Evolutionary conservation across 1,139 yeast species (phyloP).

Genomic region (Insectozyma bohioensis): DNA sequence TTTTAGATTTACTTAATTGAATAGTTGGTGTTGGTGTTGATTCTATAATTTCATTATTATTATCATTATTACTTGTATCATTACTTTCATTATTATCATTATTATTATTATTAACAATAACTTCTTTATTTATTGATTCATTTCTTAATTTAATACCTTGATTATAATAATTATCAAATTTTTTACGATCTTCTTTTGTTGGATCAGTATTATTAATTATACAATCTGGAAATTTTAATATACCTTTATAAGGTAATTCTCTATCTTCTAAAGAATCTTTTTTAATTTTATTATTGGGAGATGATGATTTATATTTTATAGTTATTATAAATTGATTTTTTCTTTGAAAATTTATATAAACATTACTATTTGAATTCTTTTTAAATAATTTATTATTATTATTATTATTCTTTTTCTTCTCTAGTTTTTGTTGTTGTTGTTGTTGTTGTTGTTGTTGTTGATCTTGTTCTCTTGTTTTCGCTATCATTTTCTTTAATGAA

Average conservation of each 20-base stretch:
- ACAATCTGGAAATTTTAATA: constrained; percentile 58
- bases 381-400: neutral
- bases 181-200: constrained; percentile 44
- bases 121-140: constrained; percentile 4
- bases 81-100: too few species aligned
- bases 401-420: neutral
- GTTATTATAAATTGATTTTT: constrained; percentile 6
- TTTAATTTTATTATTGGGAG: neutral
- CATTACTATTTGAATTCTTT: neutral
- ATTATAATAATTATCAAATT: constrained; percentile 37
- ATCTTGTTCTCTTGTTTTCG: constrained; percentile 8
- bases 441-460: neutral
- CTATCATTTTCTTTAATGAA: constrained; percentile 17
- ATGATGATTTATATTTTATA: constrained; percentile 5
- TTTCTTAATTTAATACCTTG: constrained; percentile 26
- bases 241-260: constrained; percentile 66
- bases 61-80: too few species aligned
- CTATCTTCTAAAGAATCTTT: constrained; percentile 8
- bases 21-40: constrained; percentile 19
- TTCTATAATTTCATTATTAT: constrained; percentile 11
- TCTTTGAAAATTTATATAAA: constrained; percentile 1
- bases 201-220: constrained; percentile 65
- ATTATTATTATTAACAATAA: neutral
- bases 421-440: neutral
- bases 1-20: constrained; percentile 23